Evolutionary conservation across 1,284 basidiomycete genomes (phyloP), one percentile per base, ranked within the genome.

Genomic region (Pseudozyma sp.): DNA sequence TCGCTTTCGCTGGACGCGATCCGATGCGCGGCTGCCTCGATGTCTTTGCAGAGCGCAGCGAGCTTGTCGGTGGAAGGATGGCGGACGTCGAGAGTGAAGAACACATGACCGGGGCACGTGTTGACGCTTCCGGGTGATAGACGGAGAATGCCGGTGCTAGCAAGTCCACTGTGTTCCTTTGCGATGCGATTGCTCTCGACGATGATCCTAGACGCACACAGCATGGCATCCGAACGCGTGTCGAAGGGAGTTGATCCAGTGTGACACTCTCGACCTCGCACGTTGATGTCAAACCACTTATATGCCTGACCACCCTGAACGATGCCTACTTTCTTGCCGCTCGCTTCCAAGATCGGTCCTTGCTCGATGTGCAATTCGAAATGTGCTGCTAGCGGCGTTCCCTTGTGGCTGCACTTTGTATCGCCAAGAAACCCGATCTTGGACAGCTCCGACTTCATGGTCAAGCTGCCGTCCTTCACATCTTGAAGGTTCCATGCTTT

Each of bases 321-420:
- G 13, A 69, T 47, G 7, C 64, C 62, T 0, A 68, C 67, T 44
- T 65, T 69, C 46, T 72, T 72, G 4, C 64, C 64, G 7, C 54
- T 63, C 5, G 62, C 59, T 44, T 69, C 66, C 34, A 74, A 14
- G 11, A 74, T 69, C 29, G 71, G 71, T 5, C 71, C 71, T 47
- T 74, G 71, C 34, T 74, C 71, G 29, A 74, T 74, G 31, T 74
- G 71, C 35, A 74, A 31, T 59, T 74, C 71, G 30, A 74, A 74
- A 39, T 74, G 71, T 2, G 71, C 71, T 14, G 62, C 59, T 4
- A 74, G 46, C 33, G 71, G 71, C 10, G 51, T 63, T 17, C 67
- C 67, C 33, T 66, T 48, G 48, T 74, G 67, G 49, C 55, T 66
- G 46, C 71, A 74, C 11, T 40, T 42, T 24, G 56, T 54, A n/a